These are phyloP conservation scores for Candida palmyrensis DNA, from an alignment of 805 yeast species.

Conservation along the genomic window DNA sequence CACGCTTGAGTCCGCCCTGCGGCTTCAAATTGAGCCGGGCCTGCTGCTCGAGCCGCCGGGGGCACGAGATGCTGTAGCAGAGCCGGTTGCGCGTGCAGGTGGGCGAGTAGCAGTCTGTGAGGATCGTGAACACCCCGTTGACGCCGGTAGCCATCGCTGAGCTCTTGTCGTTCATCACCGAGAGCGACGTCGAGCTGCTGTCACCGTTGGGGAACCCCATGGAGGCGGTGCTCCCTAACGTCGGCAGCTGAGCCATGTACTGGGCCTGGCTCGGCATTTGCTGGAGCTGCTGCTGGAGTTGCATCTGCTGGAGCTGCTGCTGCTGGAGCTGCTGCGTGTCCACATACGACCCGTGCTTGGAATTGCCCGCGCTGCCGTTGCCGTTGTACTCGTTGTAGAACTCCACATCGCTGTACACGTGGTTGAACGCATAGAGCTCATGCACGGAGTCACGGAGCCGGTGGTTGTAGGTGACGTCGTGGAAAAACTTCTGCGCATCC, in stretches of 20 bases:
- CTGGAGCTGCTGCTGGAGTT: constrained; percentile 11
- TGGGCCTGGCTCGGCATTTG: constrained; percentile 9
- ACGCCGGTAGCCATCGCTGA: constrained; percentile 37
- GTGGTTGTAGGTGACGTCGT: constrained; percentile 94
- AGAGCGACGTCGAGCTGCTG: neutral
- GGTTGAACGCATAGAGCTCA: constrained; percentile 84
- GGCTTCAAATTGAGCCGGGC: constrained; percentile 86
- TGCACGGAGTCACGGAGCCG: constrained; percentile 79
- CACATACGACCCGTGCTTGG: constrained; percentile 26
- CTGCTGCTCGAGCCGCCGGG: constrained; percentile 91
- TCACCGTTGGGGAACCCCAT: neutral
- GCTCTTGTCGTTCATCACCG: constrained; percentile 3
- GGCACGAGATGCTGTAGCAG: constrained; percentile 95
- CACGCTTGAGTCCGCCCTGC: constrained; percentile 75
- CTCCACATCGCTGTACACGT: constrained; percentile 43
- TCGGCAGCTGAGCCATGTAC: neutral
- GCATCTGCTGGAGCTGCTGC: constrained; percentile 11
- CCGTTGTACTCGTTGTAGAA: constrained; percentile 26
- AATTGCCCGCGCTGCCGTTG: constrained; percentile 14
- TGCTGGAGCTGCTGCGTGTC: constrained; percentile 13
- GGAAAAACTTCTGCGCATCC: constrained; percentile 91
- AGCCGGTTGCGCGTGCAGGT: constrained; percentile 85
- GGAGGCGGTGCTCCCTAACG: neutral
- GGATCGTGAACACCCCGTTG: constrained; percentile 87
- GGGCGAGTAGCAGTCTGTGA: constrained; percentile 95